phyloP scores from a whole-genome alignment of 139 green algal genomes.

The Volvox reticuliferus region DNA sequence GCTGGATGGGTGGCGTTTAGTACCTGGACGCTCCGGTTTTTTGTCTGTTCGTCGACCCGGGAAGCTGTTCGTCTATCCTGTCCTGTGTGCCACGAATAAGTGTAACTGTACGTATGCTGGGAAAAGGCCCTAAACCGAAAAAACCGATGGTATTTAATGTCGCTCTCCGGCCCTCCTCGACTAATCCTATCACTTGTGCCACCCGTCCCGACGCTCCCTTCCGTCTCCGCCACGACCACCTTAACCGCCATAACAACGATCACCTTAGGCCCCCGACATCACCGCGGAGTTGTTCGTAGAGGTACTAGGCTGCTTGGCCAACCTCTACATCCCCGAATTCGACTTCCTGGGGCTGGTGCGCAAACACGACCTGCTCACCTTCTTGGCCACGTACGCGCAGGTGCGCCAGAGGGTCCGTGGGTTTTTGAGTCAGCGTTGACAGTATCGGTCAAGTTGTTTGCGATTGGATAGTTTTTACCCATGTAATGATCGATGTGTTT shows the following conservation, averaged over 20 bases:
- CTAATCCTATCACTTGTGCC: not conserved
- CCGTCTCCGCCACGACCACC: not conserved
- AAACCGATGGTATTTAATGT: too few species aligned
- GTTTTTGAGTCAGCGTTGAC: not conserved
- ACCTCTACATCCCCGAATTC: conserved; percentile 81
- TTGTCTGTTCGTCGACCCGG: too few species aligned
- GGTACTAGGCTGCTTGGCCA: conserved; percentile 84
- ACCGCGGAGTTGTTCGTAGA: conserved; percentile 81
- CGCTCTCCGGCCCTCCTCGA: too few species aligned
- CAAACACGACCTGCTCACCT: conserved; percentile 77
- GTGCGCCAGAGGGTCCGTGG: not conserved
- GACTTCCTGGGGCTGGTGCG: conserved; percentile 72
- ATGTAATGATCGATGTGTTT: too few species aligned
- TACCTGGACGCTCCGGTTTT: not conserved
- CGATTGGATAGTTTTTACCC: too few species aligned
- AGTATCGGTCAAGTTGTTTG: not conserved
- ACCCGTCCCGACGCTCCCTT: not conserved
- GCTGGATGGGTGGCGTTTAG: too few species aligned
- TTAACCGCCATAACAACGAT: not conserved
- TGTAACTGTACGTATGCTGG: too few species aligned
- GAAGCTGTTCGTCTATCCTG: too few species aligned
- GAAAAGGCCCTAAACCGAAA: too few species aligned
- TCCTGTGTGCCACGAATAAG: too few species aligned
- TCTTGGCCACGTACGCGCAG: conserved; percentile 71
- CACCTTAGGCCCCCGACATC: conserved; percentile 63